Evolutionary conservation across 176 grass and related monocot species (phyloP), one percentile per base, ranked within the genome.

Genomic region (Eleusine indica): DNA sequence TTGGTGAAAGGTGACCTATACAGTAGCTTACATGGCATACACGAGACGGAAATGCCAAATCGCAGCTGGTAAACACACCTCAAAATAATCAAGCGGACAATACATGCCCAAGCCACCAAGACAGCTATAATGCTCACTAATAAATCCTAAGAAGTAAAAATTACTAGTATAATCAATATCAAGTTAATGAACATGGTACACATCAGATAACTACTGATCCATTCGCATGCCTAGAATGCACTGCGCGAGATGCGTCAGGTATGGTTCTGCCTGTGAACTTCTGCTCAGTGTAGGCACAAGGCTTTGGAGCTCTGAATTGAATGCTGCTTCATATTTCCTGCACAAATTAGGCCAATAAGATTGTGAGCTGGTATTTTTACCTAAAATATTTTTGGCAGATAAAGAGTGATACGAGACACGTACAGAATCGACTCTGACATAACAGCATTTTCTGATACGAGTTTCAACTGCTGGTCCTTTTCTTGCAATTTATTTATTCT

Each of bases 251-350:
- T 92, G 96, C 5, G 91, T 94, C 46, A 99, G 83, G 66, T 98
- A 98, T 5, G 96, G 93, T 74, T 98, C 93, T 42, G 96, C 89
- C 40, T 96, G 96, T 19, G 91, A 96, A 79, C 86, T 98, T 66
- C 80, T 90, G 48, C 85, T 96, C 65, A 96, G 62, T 17, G 92
- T 92, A 66, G 89, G 89, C 40, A 76, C 53, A 19, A 99, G 87
- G 75, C 93, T 94, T 49, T 99, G 96, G 58, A 94, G 90, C 87
- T 98, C 96, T 12, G 58, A 88, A 85, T 98, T 94, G 73, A 98
- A 98, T 62, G 93, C 93, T 51, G 90, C 86, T 48, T 94, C 96
- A 18, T 90, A 98, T 91, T 94, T 98, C 87, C 96, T 99, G 89
- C 71, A 57, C 53, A 21, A 84, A 67, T 77, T 41, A 64, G 83